These are phyloP conservation scores for Cryptococcus deneoformans DNA, from an alignment of 1,284 basidiomycete species.

Conservation along the genomic window DNA sequence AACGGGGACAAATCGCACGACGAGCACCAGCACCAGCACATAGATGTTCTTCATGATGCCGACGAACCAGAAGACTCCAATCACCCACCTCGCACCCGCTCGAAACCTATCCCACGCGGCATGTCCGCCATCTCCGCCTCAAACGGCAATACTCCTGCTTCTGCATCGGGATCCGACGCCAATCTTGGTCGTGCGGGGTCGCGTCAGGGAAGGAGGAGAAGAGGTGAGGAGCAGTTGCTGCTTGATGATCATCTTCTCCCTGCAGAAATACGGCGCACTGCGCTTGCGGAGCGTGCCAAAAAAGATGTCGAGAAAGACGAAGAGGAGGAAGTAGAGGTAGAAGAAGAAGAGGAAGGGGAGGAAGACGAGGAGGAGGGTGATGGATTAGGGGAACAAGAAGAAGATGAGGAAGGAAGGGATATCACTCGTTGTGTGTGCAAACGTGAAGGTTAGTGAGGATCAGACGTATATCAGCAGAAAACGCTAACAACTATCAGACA, in stretches of 20 bases:
- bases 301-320: conserved; percentile 5
- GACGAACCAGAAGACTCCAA: conserved; percentile 11
- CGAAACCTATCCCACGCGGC: conserved; percentile 2
- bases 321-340: conserved; percentile 10
- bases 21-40: not conserved
- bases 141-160: conserved; percentile 15
- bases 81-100: conserved; percentile 17
- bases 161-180: conserved; percentile 7
- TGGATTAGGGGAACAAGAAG: conserved; percentile 57
- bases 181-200: conserved; percentile 12
- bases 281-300: conserved; percentile 4
- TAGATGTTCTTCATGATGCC: not conserved
- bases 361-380: conserved; percentile 25
- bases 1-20: not conserved
- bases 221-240: conserved; percentile 40
- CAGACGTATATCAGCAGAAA: not conserved
- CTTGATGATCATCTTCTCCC: conserved; percentile 43
- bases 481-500: conserved; percentile 52
- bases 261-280: conserved; percentile 30
- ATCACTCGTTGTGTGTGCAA: conserved; percentile 95
- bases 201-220: conserved; percentile 24
- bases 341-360: conserved; percentile 13
- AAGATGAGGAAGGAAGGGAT: conserved; percentile 59
- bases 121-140: conserved; percentile 1
- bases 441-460: conserved; percentile 64